Evolutionary conservation across 139 green algal species (phyloP).

Genomic region (Chlorella sp.): DNA sequence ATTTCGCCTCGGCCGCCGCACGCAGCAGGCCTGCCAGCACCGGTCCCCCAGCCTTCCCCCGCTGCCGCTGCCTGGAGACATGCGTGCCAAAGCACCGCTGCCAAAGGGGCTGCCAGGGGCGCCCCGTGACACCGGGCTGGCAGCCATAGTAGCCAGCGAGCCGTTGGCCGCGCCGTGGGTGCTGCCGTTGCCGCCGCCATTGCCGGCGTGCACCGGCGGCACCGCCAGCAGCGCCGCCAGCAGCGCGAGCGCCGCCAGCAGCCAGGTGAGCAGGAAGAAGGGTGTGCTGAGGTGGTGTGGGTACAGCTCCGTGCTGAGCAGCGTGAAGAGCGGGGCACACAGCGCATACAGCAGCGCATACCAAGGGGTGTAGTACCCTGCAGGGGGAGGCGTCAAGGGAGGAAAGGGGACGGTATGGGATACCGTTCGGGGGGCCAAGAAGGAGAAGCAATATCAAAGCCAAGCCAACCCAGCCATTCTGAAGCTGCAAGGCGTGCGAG

Average conservation of each 20-base stretch:
- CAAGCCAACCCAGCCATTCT: no score
- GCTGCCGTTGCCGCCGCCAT: not conserved
- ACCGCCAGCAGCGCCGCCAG: slow-evolving; percentile 4
- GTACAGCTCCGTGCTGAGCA: slow-evolving; percentile 25
- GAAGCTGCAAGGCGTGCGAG: no score
- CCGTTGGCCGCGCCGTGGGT: not conserved
- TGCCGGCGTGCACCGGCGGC: not conserved
- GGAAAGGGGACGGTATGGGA: not conserved
- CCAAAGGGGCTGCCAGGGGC: not conserved
- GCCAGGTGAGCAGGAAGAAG: slow-evolving; percentile 2
- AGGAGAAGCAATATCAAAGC: not conserved
- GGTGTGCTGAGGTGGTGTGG: slow-evolving; percentile 4
- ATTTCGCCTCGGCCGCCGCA: slow-evolving; percentile 12
- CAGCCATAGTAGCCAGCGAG: no score
- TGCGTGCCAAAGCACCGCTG: not conserved
- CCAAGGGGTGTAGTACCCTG: slow-evolving; percentile 24
- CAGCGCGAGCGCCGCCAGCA: slow-evolving; percentile 1
- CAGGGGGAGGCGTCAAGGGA: not conserved
- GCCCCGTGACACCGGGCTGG: not conserved
- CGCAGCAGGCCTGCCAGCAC: not conserved
- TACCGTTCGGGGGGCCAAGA: not conserved
- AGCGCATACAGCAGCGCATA: slow-evolving; percentile 29
- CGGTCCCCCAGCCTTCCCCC: not conserved
- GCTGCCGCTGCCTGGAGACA: not conserved
- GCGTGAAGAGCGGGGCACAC: slow-evolving; percentile 31